Evolutionary conservation across 176 grass and related monocot species (phyloP), one percentile per base, ranked within the genome.

Genomic region (Cymbopogon citratus): DNA sequence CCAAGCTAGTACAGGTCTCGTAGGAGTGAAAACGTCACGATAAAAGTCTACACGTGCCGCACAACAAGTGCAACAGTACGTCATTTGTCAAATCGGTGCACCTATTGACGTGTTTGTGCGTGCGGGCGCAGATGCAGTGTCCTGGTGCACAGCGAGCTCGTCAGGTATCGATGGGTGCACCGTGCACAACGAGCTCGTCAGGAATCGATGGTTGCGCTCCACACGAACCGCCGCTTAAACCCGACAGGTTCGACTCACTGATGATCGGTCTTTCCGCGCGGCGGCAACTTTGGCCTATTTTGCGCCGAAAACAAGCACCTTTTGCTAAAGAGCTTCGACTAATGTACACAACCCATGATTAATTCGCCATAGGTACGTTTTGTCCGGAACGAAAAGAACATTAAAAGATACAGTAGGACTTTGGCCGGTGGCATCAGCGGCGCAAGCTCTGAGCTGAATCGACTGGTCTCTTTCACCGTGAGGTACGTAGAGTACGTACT

Each of bases 261-360:
- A 7, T 43, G 45, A 0, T 39, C 33, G 2, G 13, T 23, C 73
- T 69, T 76, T 59, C 19, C 34, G 46, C 62, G 40, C 18, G 36
- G 63, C 73, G 73, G 82, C 33, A 76, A 23, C 73, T 84, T 84
- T 68, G 63, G 73, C 9, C 62, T 8, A 14, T 57, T 43, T 28
- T 57, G 24, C 16, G 63, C 72, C 16, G 82, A 76, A 82, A 84
- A 76, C 41, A 54, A 56, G 59, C 28, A 19, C 48, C 71, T 75
- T 83, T 83, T 39, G 33, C 61, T 5, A 48, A 83, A 49, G 59
- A 28, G 9, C 40, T 23, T 62, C 0, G 66, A 73, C 39, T 46
- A 62, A 16, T 71, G 69, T 12, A 9, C 3, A 54, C 31, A 7
- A 1, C 72, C 18, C 26, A 78, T 48, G 61, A 79, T 66, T 28